Base-by-base conservation (phyloP, 2,329 filamentous ascomycete species). In the Fonsecaea pedrosoi region DNA sequence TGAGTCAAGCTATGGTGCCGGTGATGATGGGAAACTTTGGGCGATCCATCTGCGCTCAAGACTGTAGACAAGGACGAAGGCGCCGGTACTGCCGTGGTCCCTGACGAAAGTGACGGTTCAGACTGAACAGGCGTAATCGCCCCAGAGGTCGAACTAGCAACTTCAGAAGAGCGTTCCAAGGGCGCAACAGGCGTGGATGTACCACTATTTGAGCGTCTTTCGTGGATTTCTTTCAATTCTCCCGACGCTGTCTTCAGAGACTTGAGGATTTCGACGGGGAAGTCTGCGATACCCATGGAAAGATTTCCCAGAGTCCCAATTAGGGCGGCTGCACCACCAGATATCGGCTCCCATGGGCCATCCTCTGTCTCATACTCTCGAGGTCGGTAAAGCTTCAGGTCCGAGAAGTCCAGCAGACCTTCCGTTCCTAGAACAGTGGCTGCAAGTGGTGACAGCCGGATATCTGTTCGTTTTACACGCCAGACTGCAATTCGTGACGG, bases 251-350 rank as follows among this genome's bases (percentile, higher is more conserved):
- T 72, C 54, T 69, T 70, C 57, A 75, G 68, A 25, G 82, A 77
- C 69, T 82, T 83, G 54, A 86, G 74, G 3, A 87, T 82, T 54
- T 87, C 84, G 15, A 83, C 80, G 0, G 87, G 87, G 54, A 89
- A 82, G 74, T 96, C 92, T 0, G 91, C 91, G 48, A 96, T 84
- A 0, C 92, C 92, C 85, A 96, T 90, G 73, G 91, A 87, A 65
- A 97, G 89, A 45, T 86, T 90, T 32, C 90, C 89, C 55, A 95
- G 82, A n/a, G 94, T 94, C 5, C 91, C 90, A n/a, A 96, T 82
- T 0, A 97, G 79, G 0, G 93, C 92, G 54, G 88, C 87, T 0
- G 92, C 89, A 15, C 88, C 91, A 21, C 92, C 92, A 13, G 90
- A 89, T 30, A 96, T 86, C 0, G 92, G 92, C 70, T 95, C 92